Evolutionary conservation across 2,329 filamentous ascomycete species (phyloP).

Genomic region (Venturia nashicola): DNA sequence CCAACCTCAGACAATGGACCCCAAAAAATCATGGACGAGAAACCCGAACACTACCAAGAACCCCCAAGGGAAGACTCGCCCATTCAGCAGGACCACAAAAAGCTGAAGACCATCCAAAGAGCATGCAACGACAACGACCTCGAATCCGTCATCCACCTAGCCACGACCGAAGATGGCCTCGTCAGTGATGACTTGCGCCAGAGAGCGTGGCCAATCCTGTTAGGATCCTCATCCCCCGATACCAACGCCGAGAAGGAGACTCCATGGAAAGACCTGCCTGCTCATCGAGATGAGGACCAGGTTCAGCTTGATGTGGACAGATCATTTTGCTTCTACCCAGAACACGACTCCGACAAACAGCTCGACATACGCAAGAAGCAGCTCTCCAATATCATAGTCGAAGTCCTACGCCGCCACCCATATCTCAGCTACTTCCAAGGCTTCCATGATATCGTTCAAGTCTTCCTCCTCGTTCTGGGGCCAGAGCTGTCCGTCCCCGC

Average conservation of each 20-base stretch:
- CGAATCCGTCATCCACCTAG: slow-evolving; percentile 27
- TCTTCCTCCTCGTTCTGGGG: slow-evolving; percentile 76
- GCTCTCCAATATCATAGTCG: slow-evolving; percentile 67
- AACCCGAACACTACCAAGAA: neutral
- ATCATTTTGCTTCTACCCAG: slow-evolving; percentile 96
- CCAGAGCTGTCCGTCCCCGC: slow-evolving; percentile 46
- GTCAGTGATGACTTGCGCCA: slow-evolving; percentile 47
- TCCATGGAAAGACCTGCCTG: slow-evolving; percentile 51
- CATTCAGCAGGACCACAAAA: slow-evolving; percentile 13
- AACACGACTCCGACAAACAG: slow-evolving; percentile 27
- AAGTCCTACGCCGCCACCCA: slow-evolving; percentile 68
- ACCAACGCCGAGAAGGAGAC: slow-evolving; percentile 15
- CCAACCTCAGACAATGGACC: neutral
- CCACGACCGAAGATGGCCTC: slow-evolving; percentile 32
- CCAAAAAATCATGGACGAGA: neutral
- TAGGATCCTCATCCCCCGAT: slow-evolving; percentile 24
- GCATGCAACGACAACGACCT: slow-evolving; percentile 31
- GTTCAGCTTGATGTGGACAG: slow-evolving; percentile 85
- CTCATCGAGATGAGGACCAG: slow-evolving; percentile 81
- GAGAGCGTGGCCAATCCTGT: slow-evolving; percentile 56
- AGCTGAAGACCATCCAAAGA: slow-evolving; percentile 23
- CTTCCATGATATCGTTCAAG: slow-evolving; percentile 97
- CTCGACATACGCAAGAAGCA: slow-evolving; percentile 60
- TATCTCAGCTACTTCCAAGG: slow-evolving; percentile 94
- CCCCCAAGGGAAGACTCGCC: neutral